Base-by-base conservation (phyloP, 2,329 filamentous ascomycete genomes). In the Pestalotiopsis sp. region DNA sequence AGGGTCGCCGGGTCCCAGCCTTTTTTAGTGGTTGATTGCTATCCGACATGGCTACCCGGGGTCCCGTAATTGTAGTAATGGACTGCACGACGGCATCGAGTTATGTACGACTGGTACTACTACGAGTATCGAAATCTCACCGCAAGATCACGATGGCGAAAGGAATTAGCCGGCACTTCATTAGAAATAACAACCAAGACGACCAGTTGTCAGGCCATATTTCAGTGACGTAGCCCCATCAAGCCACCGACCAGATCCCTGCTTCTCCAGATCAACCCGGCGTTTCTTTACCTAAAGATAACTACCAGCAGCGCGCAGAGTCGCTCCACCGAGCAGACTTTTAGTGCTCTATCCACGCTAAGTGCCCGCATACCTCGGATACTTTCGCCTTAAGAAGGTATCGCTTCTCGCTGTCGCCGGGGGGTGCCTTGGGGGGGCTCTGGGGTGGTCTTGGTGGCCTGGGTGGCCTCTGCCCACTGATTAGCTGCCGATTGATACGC, bases 231-330 rank as follows among this genome's bases (percentile, higher is more conserved):
- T 66, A 56, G 45, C 23, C 52, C 36, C 25, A 4, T 52, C 45
- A 57, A 66, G 38, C 39, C 39, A 45, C 27, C n/a, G 61, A 64
- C n/a, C n/a, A 12, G 5, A 45, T 39, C 61, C 61, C 61, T 64
- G 61, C 20, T 52, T 64, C 61, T 64, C 41, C 61, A 45, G 41
- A 64, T 64, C 61, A 45, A 49, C 61, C 31, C 61, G 39, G 61
- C 61, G 61, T 49, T 64, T 64, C 61, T 64, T 64, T 64, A 64
- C 61, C 61, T 64, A 64, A 64, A 64, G 61, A 64, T 64, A 64
- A 64, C 61, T 39, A 36, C 31, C 17, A 52, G 45, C 17, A 52
- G 45, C 17, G 45, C 45, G 11, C 13, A 62, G 7, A 36, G 36
- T 62, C 59, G 59, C 59, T 62, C 59, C 59, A 62, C 59, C 38